Evolutionary conservation across 1,284 basidiomycete genomes (phyloP), one percentile per base, ranked within the genome.

Genomic region (Puccinia horiana): DNA sequence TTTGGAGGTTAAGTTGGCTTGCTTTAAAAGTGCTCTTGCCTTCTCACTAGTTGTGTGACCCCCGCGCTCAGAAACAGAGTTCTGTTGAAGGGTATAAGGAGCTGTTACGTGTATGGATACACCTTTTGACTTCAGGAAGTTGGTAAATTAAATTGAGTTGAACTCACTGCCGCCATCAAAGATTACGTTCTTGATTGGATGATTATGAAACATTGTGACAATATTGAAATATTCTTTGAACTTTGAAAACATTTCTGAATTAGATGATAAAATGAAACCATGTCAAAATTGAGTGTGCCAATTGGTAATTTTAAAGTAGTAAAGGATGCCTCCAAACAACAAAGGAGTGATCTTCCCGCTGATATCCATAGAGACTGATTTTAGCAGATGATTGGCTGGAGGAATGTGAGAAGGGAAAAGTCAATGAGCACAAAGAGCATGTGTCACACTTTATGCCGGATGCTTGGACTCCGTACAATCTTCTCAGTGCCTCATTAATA

Each of bases 261-360:
- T 65, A 0, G 14, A 29, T 0, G 23, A 35, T 3, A 77, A 29
- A 0, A 77, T 2, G 63, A 29, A 77, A 16, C 49, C 61, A 77
- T 63, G 44, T 29, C 58, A 37, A 42, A 65, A 77, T n/a, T 14
- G 0, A 2, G 75, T 47, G 47, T 42, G 49, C 9, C 14, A 35
- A 29, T 79, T 23, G 26, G 76, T 79, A 5, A 79, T 52, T 56
- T 79, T 67, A 40, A 69, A 79, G 32, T 79, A 79, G 56, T 79
- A 79, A 1, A n/a, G 14, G 1, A 9, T 16, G 2, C 49, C 65
- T 16, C 37, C 26, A 8, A 80, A 40, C 12, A 69, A 73, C 5
- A 49, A 26, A 18, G 67, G 63, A 20, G 69, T 26, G 8, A 81
- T 81, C 32, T 61, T 81, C 16, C 78, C 78, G 42, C 78, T 81